Conservation (phyloP, 2,329 filamentous ascomycete genomes). For the Trichoderma sp. region DNA sequence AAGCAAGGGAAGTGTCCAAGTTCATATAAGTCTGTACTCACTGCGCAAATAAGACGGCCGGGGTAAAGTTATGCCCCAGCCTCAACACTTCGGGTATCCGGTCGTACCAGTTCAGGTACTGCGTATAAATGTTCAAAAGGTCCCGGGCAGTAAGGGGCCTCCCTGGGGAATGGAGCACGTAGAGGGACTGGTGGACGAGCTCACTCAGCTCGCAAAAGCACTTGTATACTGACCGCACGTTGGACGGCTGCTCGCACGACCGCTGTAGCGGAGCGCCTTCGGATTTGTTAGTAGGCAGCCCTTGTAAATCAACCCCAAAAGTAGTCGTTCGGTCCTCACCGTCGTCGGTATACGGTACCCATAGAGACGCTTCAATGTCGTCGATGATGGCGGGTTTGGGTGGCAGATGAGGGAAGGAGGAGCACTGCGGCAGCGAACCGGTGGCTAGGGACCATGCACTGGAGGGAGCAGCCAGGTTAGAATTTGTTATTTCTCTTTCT, state of each 20-base stretch:
- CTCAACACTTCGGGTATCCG: slow-evolving; percentile 66
- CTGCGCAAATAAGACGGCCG: slow-evolving; percentile 75
- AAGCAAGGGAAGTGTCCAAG: background rate
- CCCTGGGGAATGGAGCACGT: slow-evolving; percentile 72
- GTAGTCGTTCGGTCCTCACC: slow-evolving; percentile 46
- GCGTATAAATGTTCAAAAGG: slow-evolving; percentile 66
- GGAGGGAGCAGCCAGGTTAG: slow-evolving; percentile 32
- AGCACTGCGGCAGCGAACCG: slow-evolving; percentile 63
- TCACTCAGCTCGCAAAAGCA: slow-evolving; percentile 74
- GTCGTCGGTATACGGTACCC: slow-evolving; percentile 63
- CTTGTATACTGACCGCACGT: slow-evolving; percentile 69
- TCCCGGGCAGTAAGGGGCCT: slow-evolving; percentile 66
- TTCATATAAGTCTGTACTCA: slow-evolving; percentile 48
- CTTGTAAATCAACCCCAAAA: background rate
- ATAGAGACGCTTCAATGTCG: slow-evolving; percentile 62
- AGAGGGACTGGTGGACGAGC: slow-evolving; percentile 71
- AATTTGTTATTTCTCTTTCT: too few relatives aligned
- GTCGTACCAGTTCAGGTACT: slow-evolving; percentile 74
- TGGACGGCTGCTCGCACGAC: slow-evolving; percentile 65
- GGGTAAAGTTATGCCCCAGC: slow-evolving; percentile 70
- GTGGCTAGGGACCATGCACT: slow-evolving; percentile 70
- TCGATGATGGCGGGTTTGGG: slow-evolving; percentile 64
- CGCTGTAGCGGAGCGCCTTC: slow-evolving; percentile 57
- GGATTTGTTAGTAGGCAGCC: slow-evolving; percentile 11
- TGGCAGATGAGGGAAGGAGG: slow-evolving; percentile 58